Conservation (phyloP, 345 rosid species). For the Anacardium occidentale region DNA sequence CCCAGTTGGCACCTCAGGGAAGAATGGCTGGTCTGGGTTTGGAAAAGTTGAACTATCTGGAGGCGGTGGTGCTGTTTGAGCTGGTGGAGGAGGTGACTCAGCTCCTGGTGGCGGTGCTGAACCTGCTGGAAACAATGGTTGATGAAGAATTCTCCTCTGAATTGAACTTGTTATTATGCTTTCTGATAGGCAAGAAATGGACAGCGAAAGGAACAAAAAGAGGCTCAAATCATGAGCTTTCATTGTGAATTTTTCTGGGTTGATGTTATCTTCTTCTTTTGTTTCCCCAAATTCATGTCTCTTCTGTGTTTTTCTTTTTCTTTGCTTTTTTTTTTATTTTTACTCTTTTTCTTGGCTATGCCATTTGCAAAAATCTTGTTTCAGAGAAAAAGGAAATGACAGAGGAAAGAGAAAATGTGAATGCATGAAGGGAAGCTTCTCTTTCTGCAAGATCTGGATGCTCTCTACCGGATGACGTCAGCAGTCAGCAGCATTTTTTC, state of each 20-base stretch:
- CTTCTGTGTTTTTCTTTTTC: neutral
- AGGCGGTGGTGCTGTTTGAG: constrained; percentile 38
- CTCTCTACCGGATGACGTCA: no score
- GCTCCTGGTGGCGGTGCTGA: constrained; percentile 52
- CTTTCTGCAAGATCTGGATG: constrained; percentile 67
- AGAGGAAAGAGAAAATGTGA: constrained; percentile 18
- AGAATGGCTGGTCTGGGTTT: constrained; percentile 79
- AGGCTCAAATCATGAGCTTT: constrained; percentile 34
- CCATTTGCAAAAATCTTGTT: neutral
- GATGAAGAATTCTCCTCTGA: constrained; percentile 77
- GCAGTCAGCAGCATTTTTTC: constrained; percentile 21
- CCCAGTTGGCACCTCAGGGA: constrained; percentile 74
- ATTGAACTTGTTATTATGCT: neutral
- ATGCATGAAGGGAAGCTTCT: constrained; percentile 47
- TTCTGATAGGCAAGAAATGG: constrained; percentile 1
- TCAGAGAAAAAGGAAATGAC: constrained; percentile 10
- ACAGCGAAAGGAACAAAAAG: constrained; percentile 24
- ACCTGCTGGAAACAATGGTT: constrained; percentile 71
- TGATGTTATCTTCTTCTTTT: constrained; percentile 27
- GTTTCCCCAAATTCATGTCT: constrained; percentile 52
- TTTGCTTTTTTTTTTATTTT: no score
- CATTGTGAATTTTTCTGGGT: constrained; percentile 57
- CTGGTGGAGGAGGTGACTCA: constrained; percentile 8
- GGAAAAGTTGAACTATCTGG: constrained; percentile 39
- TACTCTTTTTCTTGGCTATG: neutral